phyloP scores from a whole-genome alignment of 768 basidiomycete species.

The Panaeolus papilionaceus region DNA sequence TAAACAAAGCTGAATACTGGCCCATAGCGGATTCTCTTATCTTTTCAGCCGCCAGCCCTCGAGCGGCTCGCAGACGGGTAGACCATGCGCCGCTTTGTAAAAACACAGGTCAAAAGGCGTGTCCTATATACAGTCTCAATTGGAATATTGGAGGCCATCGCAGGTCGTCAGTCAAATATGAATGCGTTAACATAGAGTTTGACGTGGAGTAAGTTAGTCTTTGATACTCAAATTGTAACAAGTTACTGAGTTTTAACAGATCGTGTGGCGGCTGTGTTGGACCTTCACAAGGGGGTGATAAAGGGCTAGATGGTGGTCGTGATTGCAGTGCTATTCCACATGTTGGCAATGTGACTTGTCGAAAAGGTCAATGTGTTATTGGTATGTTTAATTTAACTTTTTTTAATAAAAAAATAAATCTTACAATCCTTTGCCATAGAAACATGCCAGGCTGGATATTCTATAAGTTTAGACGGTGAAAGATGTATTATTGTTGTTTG shows the following conservation, averaged over 20 bases:
- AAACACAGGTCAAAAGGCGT: constrained; percentile 30
- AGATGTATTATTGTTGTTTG: constrained; percentile 18
- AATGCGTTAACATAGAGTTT: constrained; percentile 31
- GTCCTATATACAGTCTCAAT: constrained; percentile 29
- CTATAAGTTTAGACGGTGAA: constrained; percentile 25
- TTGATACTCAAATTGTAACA: neutral
- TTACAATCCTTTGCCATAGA: constrained; percentile 19
- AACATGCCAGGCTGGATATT: constrained; percentile 29
- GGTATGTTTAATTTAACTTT: constrained; percentile 33
- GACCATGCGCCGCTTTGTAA: constrained; percentile 26
- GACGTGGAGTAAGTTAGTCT: constrained; percentile 32
- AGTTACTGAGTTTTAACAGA: constrained; percentile 20
- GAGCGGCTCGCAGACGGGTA: constrained; percentile 21
- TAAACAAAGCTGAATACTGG: neutral
- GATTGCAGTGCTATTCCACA: constrained; percentile 53
- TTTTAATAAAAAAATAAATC: neutral
- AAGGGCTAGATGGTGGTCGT: constrained; percentile 37
- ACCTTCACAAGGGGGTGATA: constrained; percentile 24
- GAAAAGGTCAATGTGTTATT: constrained; percentile 41
- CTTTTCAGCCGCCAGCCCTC: constrained; percentile 16
- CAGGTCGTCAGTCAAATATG: constrained; percentile 24
- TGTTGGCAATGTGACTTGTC: constrained; percentile 45
- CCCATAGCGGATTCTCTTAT: constrained; percentile 15
- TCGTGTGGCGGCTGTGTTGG: constrained; percentile 38
- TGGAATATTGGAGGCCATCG: constrained; percentile 22